Conservation (phyloP, 1,284 basidiomycete species). For the Flammula alnicola region DNA sequence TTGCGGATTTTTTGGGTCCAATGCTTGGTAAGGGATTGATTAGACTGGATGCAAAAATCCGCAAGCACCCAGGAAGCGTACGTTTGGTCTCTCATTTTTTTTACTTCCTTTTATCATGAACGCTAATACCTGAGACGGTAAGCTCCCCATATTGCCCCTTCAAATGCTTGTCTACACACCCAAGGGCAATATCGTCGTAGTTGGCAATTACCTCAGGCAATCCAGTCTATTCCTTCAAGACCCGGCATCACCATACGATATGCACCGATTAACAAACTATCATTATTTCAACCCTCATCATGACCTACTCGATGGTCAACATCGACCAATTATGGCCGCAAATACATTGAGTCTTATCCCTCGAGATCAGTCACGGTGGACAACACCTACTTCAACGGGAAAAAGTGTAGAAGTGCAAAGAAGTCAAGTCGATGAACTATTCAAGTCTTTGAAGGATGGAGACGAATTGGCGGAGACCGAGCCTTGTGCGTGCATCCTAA, state of each 20-base stretch:
- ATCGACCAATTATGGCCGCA: slow-evolving; percentile 45
- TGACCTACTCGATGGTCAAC: slow-evolving; percentile 73
- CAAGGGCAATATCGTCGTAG: slow-evolving; percentile 85
- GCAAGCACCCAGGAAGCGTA: slow-evolving; percentile 65
- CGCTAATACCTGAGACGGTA: slow-evolving; percentile 20
- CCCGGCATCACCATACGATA: slow-evolving; percentile 65
- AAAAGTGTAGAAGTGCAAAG: slow-evolving; percentile 92
- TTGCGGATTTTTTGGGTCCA: slow-evolving; percentile 77
- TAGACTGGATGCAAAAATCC: slow-evolving; percentile 81
- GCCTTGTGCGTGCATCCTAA: slow-evolving; percentile 72
- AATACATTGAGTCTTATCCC: slow-evolving; percentile 49
- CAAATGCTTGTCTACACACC: slow-evolving; percentile 91
- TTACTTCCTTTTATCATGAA: slow-evolving; percentile 14
- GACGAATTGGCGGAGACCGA: slow-evolving; percentile 88
- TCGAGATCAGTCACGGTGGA: slow-evolving; percentile 57
- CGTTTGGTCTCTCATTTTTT: no score
- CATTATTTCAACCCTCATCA: slow-evolving; percentile 92
- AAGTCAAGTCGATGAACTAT: slow-evolving; percentile 93
- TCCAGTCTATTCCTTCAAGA: slow-evolving; percentile 80
- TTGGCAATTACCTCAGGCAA: slow-evolving; percentile 76
- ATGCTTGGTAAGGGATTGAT: slow-evolving; percentile 85
- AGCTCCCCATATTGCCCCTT: slow-evolving; percentile 82
- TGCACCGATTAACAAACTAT: slow-evolving; percentile 61
- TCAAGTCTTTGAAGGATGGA: slow-evolving; percentile 86
- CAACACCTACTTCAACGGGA: slow-evolving; percentile 59